These are phyloP conservation scores for Venturia asperata DNA, from an alignment of 2,329 filamentous ascomycete species.

Conservation along the genomic window DNA sequence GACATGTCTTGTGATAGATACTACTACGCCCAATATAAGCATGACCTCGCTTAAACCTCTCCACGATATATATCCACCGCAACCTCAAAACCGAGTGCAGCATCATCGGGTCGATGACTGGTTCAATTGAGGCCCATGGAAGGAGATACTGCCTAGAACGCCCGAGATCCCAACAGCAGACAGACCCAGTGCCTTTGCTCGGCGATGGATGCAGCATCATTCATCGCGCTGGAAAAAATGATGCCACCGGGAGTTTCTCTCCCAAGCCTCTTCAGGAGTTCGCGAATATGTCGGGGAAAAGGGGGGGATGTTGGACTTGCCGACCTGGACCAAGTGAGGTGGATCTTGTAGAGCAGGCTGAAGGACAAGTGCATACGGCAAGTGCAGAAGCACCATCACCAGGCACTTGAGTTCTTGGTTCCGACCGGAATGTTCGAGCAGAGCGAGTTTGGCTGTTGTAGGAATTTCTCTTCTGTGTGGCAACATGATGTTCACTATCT, in stretches of 20 bases:
- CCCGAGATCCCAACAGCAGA: background rate
- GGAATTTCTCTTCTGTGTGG: background rate
- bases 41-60: too few relatives aligned
- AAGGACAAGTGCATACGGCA: background rate
- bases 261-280: background rate
- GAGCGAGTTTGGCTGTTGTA: background rate
- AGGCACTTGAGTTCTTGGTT: background rate
- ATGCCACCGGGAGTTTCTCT: background rate
- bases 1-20: background rate
- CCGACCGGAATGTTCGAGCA: background rate
- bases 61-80: too few relatives aligned
- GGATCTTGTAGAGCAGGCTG: background rate
- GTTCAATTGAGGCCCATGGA: background rate
- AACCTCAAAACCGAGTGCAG: background rate
- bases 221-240: conserved; percentile 6
- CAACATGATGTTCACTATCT: background rate
- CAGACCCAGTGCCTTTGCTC: background rate
- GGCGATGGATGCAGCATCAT: background rate
- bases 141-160: background rate
- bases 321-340: background rate
- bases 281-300: background rate
- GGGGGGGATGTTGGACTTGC: background rate
- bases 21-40: background rate
- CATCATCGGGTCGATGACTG: conserved; percentile 3
- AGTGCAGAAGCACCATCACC: background rate